Base-by-base conservation (phyloP, 1,284 basidiomycete genomes). In the Rhodotorula sp. region DNA sequence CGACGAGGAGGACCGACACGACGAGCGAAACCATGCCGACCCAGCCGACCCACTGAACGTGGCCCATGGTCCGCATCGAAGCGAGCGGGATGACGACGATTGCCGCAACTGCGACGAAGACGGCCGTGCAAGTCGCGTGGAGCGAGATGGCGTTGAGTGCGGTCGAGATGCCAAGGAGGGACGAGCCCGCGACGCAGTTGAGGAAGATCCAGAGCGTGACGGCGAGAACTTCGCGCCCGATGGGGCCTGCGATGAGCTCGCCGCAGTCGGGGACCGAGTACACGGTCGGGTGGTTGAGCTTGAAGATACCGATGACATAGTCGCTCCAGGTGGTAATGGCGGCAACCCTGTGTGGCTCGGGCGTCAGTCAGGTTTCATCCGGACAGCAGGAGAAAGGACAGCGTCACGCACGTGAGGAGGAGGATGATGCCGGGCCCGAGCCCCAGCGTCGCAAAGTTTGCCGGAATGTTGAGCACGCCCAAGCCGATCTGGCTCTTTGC, bases 121-220 rank as follows among this genome's bases (percentile, higher is more conserved):
- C 68, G 41, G 72, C 75, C 3, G 76, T 77, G 61, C 75, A 78
- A n/a, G 76, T 66, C 21, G 63, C 74, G 56, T 77, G 75, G 7
- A 69, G 48, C 34, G 71, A 70, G 60, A 83, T 73, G 46, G 83
- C 80, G 78, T 84, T 83, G 60, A 84, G 75, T 0, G 82, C 80
- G 61, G 82, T 80, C 13, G 81, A 79, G 54, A 82, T 71, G n/a
- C 78, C 76, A 45, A 82, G 68, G 52, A 80, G 74, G 46, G 66
- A 67, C 27, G 50, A 76, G 44, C 67, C 71, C 54, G 53, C 41
- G 7, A 69, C 52, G 50, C 49, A 61, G 27, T 59, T 54, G 55
- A 63, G 61, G 53, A 70, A 56, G 19, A 67, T 58, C 59, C 71
- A 67, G 61, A 65, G 74, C 8, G 60, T 48, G 9, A 55, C 42